Base-by-base conservation (phyloP, 2,329 filamentous ascomycete species). In the Claviceps africana region DNA sequence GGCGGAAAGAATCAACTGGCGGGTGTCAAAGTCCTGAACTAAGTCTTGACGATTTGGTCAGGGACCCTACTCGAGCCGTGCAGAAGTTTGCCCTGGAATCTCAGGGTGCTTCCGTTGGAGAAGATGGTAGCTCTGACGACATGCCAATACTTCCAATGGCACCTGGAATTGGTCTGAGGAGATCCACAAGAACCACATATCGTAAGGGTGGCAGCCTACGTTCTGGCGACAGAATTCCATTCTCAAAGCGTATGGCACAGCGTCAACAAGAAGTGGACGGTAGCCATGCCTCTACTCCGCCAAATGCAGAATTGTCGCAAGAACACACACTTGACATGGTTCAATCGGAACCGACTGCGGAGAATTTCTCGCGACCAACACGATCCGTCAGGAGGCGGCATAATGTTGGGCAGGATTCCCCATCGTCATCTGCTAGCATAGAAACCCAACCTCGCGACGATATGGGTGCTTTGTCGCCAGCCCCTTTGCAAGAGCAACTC, bases 121-220 rank as follows among this genome's bases (percentile, higher is more conserved):
- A 70, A 50, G 67, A 75, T 61, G 57, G 67, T 61, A 59, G 67
- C 63, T 59, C 61, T 59, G 86, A 88, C 42, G 91, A 97, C 63
- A 83, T 86, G 71, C 89, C 90, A 7, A 95, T 97, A 56, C 71
- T 97, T 43, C 86, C 89, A 1, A 79, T 85, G 53, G 82, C 85
- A 21, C 82, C 82, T 1, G 88, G 88, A 3, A 82, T 85, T 66
- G 87, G 88, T 33, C 71, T 98, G 48, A 85, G 93, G 59, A 81
- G 93, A 56, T 96, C 93, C 13, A 98, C 89, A 21, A 80, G 88
- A 51, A 98, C 93, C 5, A 91, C 87, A 28, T 97, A 97, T 66
- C 77, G 90, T 60, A 88, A 82, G 60, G 76, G 87, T 53, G 90
- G 90, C 35, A 96, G 90, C 70, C 67, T 95, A 56, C 83, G 86